Conservation (phyloP, 371 early-diverging fungal species). For the Mortierella sp. region DNA sequence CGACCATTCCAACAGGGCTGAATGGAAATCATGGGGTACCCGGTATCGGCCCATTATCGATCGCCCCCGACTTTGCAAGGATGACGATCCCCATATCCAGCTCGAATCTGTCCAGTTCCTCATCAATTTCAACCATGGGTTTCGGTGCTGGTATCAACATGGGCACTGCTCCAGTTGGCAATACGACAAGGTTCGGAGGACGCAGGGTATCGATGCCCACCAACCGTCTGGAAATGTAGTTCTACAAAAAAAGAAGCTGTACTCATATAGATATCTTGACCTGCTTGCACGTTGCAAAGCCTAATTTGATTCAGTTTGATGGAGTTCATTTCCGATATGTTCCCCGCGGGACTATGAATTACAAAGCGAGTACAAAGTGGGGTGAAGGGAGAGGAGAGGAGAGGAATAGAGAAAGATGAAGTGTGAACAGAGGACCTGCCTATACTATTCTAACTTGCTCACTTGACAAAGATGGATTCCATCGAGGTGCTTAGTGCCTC, state of each 20-base stretch:
- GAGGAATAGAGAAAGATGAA: neutral
- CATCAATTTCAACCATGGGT: neutral
- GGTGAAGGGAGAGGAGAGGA: neutral
- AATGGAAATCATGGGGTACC: too few species aligned
- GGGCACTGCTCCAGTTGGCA: neutral
- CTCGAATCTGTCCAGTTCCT: constrained; percentile 8
- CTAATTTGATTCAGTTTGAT: too few species aligned
- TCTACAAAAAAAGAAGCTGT: neutral
- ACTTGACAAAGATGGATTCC: constrained; percentile 46
- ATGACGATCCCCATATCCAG: constrained; percentile 7
- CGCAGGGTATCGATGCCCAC: constrained; percentile 50
- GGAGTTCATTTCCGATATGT: too few species aligned
- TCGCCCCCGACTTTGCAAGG: neutral
- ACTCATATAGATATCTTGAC: too few species aligned
- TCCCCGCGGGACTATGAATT: neutral
- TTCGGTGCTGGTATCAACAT: neutral
- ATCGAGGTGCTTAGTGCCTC: constrained; percentile 29
- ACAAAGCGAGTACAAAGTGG: neutral
- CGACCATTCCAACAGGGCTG: too few species aligned
- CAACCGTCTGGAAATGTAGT: constrained; percentile 50
- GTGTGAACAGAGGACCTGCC: neutral
- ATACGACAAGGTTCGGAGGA: constrained; percentile 16
- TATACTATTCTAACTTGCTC: neutral
- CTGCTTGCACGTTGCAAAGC: too few species aligned
- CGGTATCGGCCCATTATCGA: too few species aligned